Evolutionary conservation across 805 yeast genomes (phyloP).

Genomic region (Millerago galiae): DNA sequence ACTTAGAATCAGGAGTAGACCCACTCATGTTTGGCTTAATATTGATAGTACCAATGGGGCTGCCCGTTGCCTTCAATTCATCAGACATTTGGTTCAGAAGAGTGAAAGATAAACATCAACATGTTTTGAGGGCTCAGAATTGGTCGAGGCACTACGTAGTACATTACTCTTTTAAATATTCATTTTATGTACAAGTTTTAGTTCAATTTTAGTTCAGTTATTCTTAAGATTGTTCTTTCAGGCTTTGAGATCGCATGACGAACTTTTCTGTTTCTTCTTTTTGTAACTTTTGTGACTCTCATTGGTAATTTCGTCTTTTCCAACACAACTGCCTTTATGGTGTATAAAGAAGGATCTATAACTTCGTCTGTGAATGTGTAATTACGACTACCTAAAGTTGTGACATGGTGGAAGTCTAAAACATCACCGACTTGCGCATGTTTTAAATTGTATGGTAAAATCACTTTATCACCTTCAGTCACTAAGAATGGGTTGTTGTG

Average conservation of each 20-base stretch:
- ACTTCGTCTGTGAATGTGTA: conserved; percentile 57
- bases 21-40: neutral
- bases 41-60: no score
- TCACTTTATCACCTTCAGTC: conserved; percentile 82
- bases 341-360: conserved; percentile 46
- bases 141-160: no score
- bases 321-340: conserved; percentile 70
- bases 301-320: conserved; percentile 81
- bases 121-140: neutral
- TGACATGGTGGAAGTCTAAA: conserved; percentile 66
- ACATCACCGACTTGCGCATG: conserved; percentile 79
- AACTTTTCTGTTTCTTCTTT: conserved; percentile 73
- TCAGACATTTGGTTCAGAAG: neutral
- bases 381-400: conserved; percentile 80
- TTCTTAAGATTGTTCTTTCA: conserved; percentile 69
- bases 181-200: conserved; percentile 6
- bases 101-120: no score
- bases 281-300: conserved; percentile 65
- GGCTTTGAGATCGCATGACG: conserved; percentile 63
- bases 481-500: conserved; percentile 84
- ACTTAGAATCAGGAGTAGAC: neutral
- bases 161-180: no score
- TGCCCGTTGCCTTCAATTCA: neutral
- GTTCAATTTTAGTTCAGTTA: conserved; percentile 61
- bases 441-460: conserved; percentile 72